phyloP scores from a whole-genome alignment of 129 eudicot genomes.

The Dittrichia graveolens region DNA sequence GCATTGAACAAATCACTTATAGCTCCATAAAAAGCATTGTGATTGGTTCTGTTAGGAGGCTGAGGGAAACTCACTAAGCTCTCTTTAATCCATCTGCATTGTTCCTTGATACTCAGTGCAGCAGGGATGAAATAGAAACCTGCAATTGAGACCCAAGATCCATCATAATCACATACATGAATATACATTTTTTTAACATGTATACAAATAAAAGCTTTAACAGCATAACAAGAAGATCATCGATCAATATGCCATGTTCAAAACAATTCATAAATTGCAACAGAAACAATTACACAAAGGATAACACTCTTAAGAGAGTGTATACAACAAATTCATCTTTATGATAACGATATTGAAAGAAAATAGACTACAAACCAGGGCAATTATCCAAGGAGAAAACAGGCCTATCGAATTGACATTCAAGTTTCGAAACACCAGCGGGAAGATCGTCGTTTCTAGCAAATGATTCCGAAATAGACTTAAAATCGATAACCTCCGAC shows the following conservation, averaged over 20 bases:
- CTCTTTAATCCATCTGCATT: slow-evolving; percentile 80
- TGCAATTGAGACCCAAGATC: slow-evolving; percentile 35
- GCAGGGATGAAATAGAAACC: slow-evolving; percentile 92
- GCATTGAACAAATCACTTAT: slow-evolving; percentile 63
- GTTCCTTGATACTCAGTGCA: slow-evolving; percentile 76
- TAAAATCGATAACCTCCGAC: slow-evolving; percentile 88
- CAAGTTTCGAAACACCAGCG: slow-evolving; percentile 46
- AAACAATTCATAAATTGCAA: slow-evolving; percentile 5
- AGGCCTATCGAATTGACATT: slow-evolving; percentile 43
- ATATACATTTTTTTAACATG: not conserved
- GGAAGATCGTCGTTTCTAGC: slow-evolving; percentile 48
- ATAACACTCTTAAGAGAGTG: too few relatives aligned
- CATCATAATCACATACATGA: slow-evolving; percentile 10
- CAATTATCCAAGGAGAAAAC: slow-evolving; percentile 63
- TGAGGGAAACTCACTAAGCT: slow-evolving; percentile 88
- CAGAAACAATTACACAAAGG: not conserved
- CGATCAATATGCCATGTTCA: slow-evolving; percentile 10
- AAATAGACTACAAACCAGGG: slow-evolving; percentile 58
- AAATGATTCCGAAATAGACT: slow-evolving; percentile 53
- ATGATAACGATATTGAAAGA: not conserved
- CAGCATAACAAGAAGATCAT: not conserved
- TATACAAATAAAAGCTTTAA: too few relatives aligned
- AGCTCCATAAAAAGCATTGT: slow-evolving; percentile 84
- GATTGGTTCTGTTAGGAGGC: slow-evolving; percentile 91
- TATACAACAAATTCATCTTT: not conserved